Percentiles rank a stretch among this genome's conserved stretches.
These are phyloP conservation scores for Solanum tarapatanum DNA, from an alignment of 257 asterid genomes.

Conservation along the genomic window DNA sequence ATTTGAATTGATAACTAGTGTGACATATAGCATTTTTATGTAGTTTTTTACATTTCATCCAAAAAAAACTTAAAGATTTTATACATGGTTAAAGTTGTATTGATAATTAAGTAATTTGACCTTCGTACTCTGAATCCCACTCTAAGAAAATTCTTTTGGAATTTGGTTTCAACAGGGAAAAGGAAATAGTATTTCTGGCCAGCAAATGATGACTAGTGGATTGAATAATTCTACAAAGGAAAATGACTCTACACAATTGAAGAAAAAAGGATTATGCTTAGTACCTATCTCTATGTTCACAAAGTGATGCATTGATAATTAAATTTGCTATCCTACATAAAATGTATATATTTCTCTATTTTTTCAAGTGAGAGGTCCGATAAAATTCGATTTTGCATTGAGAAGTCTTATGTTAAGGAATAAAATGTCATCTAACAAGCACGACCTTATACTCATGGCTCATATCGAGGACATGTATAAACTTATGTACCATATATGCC, in stretches of 20 bases:
- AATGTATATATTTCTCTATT: neutral
- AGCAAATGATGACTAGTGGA: constrained; percentile 5
- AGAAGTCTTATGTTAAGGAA: neutral
- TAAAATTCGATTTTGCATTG: rapidly evolving
- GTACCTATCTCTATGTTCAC: constrained; percentile 5
- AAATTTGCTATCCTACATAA: neutral
- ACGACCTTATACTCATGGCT: neutral
- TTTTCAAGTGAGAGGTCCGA: neutral
- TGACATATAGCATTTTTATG: neutral
- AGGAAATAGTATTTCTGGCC: constrained; percentile 6
- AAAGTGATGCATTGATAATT: neutral
- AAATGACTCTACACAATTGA: constrained; percentile 15
- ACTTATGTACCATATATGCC: neutral
- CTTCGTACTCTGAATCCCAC: neutral
- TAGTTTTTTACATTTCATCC: neutral
- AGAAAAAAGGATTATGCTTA: constrained; percentile 30
- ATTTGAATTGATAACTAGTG: neutral
- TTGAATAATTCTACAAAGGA: constrained; percentile 10
- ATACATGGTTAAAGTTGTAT: neutral
- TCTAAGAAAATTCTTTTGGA: neutral
- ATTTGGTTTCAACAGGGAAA: constrained; percentile 18
- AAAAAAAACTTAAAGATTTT: neutral
- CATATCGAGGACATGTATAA: neutral
- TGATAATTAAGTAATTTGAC: neutral
- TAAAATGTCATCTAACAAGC: neutral